A percentile compares a stretch with the other conserved stretches of the same genome.
Conservation (phyloP, 129 eudicot genomes). For the Tanacetum coccineum region DNA sequence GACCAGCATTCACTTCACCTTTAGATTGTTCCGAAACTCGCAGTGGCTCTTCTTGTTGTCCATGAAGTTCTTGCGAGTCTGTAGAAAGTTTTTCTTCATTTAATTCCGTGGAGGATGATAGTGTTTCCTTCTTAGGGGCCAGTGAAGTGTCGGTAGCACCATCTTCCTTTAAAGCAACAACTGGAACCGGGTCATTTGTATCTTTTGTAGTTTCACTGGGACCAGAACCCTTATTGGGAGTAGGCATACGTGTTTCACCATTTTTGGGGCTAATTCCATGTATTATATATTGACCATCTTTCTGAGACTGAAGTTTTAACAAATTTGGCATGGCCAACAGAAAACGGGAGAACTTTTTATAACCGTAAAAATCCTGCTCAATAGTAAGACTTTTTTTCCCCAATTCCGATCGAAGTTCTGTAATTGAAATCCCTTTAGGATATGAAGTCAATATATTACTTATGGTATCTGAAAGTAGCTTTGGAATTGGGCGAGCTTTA, state of each 20-base stretch:
- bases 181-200: slow-evolving; percentile 19
- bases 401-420: slow-evolving; percentile 56
- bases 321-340: slow-evolving; percentile 70
- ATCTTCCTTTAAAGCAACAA: slow-evolving; percentile 21
- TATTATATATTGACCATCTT: slow-evolving; percentile 41
- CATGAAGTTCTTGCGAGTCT: slow-evolving; percentile 29
- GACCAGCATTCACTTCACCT: slow-evolving; percentile 27
- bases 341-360: slow-evolving; percentile 64
- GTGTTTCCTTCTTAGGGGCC: slow-evolving; percentile 16
- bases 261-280: slow-evolving; percentile 36
- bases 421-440: slow-evolving; percentile 63
- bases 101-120: slow-evolving; percentile 20
- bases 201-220: slow-evolving; percentile 17
- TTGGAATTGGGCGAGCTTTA: slow-evolving; percentile 57
- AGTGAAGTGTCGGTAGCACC: slow-evolving; percentile 20
- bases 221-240: slow-evolving; percentile 9
- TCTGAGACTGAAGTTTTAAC: slow-evolving; percentile 40
- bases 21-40: slow-evolving; percentile 28
- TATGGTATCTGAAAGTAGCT: slow-evolving; percentile 43
- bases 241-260: slow-evolving; percentile 19
- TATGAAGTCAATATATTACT: slow-evolving; percentile 38
- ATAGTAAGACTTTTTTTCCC: slow-evolving; percentile 40
- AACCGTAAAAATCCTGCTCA: slow-evolving; percentile 65
- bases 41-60: slow-evolving; percentile 26
- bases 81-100: slow-evolving; percentile 27